Conservation (phyloP, 2,329 filamentous ascomycete genomes). For the Talaromyces sp. region DNA sequence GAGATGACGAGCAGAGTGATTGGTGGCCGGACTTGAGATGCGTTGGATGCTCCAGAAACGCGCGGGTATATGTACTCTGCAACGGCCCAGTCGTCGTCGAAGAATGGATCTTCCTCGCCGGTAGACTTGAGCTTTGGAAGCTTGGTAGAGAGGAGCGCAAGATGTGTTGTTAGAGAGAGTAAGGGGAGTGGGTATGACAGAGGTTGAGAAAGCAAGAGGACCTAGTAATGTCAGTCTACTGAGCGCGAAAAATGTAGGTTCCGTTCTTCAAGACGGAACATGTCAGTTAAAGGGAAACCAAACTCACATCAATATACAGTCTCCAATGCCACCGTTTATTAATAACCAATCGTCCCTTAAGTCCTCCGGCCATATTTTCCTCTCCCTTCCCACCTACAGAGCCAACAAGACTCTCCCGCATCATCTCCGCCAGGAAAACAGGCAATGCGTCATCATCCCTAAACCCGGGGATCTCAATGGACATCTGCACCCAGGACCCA, state of each 20-base stretch:
- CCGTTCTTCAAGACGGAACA: no score
- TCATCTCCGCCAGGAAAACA: constrained; percentile 83
- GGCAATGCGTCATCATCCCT: constrained; percentile 89
- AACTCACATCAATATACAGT: constrained; percentile 81
- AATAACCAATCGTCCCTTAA: constrained; percentile 75
- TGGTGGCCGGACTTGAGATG: constrained; percentile 64
- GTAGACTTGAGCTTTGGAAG: constrained; percentile 85
- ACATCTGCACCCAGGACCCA: constrained; percentile 83
- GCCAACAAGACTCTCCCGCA: constrained; percentile 78
- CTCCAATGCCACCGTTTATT: constrained; percentile 95
- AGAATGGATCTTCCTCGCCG: constrained; percentile 92
- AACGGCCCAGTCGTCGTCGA: constrained; percentile 96
- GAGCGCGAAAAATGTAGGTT: no score
- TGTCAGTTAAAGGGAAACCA: no score
- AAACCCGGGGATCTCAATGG: constrained; percentile 87
- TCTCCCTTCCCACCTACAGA: constrained; percentile 56
- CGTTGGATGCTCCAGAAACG: constrained; percentile 13
- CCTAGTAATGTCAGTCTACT: no score
- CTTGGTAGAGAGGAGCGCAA: constrained; percentile 85
- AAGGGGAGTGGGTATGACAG: constrained; percentile 91
- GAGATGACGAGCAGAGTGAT: constrained; percentile 89
- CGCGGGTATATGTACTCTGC: constrained; percentile 75
- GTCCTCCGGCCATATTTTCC: constrained; percentile 72
- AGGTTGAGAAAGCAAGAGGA: constrained; percentile 89
- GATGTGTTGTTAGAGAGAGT: constrained; percentile 87